These are phyloP conservation scores for Penicillium lividum DNA, from an alignment of 495 filamentous ascomycete species.

Conservation along the genomic window DNA sequence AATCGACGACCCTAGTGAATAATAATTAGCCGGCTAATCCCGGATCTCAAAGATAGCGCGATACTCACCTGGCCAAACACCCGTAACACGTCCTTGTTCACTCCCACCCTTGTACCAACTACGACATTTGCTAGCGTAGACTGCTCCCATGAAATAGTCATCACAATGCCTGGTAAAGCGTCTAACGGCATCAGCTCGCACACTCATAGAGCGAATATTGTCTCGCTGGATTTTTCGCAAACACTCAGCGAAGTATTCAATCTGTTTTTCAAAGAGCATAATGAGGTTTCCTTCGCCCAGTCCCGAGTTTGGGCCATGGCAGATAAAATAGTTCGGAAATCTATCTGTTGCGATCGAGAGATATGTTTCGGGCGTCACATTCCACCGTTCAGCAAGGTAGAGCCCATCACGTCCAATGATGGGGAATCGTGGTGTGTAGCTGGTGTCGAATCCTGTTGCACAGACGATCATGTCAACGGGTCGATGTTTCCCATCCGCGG, in stretches of 20 bases:
- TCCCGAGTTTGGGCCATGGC: slow-evolving; percentile 48
- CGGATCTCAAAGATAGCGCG: background rate
- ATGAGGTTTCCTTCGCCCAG: slow-evolving; percentile 50
- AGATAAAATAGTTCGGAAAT: slow-evolving; percentile 68
- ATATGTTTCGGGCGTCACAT: slow-evolving; percentile 55
- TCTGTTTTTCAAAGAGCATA: slow-evolving; percentile 46
- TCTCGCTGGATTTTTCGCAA: slow-evolving; percentile 52
- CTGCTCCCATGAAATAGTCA: slow-evolving; percentile 47
- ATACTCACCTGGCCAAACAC: slow-evolving; percentile 45
- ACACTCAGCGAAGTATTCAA: slow-evolving; percentile 55
- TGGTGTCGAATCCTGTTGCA: slow-evolving; percentile 57
- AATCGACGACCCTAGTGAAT: slow-evolving; percentile 36
- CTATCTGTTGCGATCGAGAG: slow-evolving; percentile 58
- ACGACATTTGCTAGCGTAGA: slow-evolving; percentile 49
- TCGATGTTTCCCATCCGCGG: slow-evolving; percentile 46
- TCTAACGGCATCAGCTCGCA: slow-evolving; percentile 41
- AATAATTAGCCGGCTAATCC: slow-evolving; percentile 4
- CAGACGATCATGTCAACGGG: slow-evolving; percentile 47
- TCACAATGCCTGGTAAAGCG: slow-evolving; percentile 50
- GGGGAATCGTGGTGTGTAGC: slow-evolving; percentile 50
- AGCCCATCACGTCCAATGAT: slow-evolving; percentile 49
- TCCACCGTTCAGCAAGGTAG: slow-evolving; percentile 52
- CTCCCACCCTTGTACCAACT: slow-evolving; percentile 56
- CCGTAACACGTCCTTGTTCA: slow-evolving; percentile 36
- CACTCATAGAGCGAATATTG: slow-evolving; percentile 44